Evolutionary conservation across 331 rosid species (phyloP), one percentile per base, ranked within the genome.

Genomic region (Acacia pycnantha): DNA sequence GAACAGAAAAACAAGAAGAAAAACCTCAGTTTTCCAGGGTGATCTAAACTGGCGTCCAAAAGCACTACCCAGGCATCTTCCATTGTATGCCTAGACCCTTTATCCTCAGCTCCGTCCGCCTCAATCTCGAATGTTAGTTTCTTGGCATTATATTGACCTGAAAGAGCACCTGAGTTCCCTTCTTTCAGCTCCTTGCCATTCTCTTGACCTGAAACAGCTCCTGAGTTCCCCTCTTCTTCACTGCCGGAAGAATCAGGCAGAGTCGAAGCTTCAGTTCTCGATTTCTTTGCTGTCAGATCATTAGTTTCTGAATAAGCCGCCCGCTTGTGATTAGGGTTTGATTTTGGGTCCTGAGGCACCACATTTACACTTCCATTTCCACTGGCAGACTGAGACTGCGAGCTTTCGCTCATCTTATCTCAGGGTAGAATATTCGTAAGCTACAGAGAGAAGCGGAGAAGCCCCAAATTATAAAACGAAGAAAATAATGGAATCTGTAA

Each of bases 21-120:
- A 31, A 73, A 94, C 98, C 98, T 94, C 87, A 92, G 85, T 44
- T 83, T 89, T 62, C 89, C 90, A 4, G 94, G 92, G 79, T 65
- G 86, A 87, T 87, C 92, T 77, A 82, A 78, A 81, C 80, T 77
- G 4, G 93, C 92, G 59, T 91, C 91, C 87, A 86, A 83, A 48
- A 90, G 94, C 80, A 92, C 82, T 15, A 91, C 92, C 94, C 85
- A 91, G 11, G 94, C 90, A 79, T 94, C 98, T 79, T 94, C 98
- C 98, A 94, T 94, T 11, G 90, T 77, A 35, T 88, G 98, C 88
- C 98, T 86, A 2, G 91, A 87, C 1, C 98, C 98, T 79, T 94
- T 94, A 82, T 92, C 97, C 69, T 94, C 97, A 3, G 98, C 92
- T 0, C 86, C 97, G 86, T 89, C 90, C 0, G 98, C 97, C 82